Base-by-base conservation (phyloP, 345 rosid species). In the Balakata baccata region DNA sequence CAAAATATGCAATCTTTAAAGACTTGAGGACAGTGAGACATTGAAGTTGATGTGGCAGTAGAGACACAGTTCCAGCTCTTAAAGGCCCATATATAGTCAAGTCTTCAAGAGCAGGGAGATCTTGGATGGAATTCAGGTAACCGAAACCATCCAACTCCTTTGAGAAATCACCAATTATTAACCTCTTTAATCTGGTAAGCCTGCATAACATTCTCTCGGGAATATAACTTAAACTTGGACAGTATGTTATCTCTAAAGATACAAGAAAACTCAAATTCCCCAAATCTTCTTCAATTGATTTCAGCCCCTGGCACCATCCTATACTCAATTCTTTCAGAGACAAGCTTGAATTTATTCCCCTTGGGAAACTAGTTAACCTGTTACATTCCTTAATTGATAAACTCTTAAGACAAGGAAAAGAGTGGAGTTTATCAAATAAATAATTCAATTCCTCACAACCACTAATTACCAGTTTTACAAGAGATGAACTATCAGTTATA, bases 11-110 rank as follows among this genome's bases (percentile, higher is more conserved):
- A 1, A 69, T 18, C 3, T 41, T 0, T 22, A 69, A 69, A 7
- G 45, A 20, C 46, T 3, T 69, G 59, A 69, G 62, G 62, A 51
- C 7, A 18, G 23, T 53, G 17, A 69, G 63, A 46, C 10, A 16
- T 69, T 56, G 73, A 38, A 69, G 63, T 69, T 69, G 51, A 37
- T 69, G 9, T 6, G 73, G 47, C 10, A 43, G 73, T 17, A 39
- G 50, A 7, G 49, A 43, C 69, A 6, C 11, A 4, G 3, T 25
- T 22, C 20, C 20, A 53, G 5, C 57, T 0, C 1, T 23, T 10
- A 2, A 3, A 25, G 37, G 10, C 22, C 69, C 69, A 65, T 2
- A 16, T 65, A 65, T 65, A 10, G 38, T 11, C 11, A 66, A 23
- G 1, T 20, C 41, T 47, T 66, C 29, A 56, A 56, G 60, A 20